A percentile compares a stretch with the other conserved stretches of the same genome.
phyloP scores from a whole-genome alignment of 2,329 filamentous ascomycete genomes.

The Calonectria pauciramosa region DNA sequence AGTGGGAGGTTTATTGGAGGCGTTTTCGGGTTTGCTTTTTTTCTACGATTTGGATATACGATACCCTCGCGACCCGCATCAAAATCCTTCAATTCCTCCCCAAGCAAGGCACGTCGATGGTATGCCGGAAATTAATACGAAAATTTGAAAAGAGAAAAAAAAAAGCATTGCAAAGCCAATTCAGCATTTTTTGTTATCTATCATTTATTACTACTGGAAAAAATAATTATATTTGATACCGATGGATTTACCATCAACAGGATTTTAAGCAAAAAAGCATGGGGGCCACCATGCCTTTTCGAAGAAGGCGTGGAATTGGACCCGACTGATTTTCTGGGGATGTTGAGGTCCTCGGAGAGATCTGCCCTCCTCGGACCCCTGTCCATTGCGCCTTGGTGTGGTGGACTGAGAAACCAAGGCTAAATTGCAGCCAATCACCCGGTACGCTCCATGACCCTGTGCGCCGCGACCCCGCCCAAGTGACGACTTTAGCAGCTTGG shows the following conservation, averaged over 20 bases:
- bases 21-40: slow-evolving; percentile 9
- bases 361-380: slow-evolving; percentile 19
- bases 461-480: slow-evolving; percentile 11
- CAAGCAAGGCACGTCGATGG: neutral
- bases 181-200: neutral
- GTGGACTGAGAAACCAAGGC: slow-evolving; percentile 11
- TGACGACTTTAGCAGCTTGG: slow-evolving; percentile 11
- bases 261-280: neutral
- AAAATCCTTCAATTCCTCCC: neutral
- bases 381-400: neutral
- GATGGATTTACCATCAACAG: too few species aligned
- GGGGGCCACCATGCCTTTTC: slow-evolving; percentile 1
- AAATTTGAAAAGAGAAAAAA: neutral
- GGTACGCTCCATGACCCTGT: neutral
- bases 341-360: slow-evolving; percentile 36
- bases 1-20: neutral
- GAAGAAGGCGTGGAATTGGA: slow-evolving; percentile 37
- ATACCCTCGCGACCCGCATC: slow-evolving; percentile 24
- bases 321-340: slow-evolving; percentile 33
- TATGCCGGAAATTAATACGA: slow-evolving; percentile 16
- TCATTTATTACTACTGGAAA: neutral
- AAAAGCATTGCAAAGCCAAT: neutral
- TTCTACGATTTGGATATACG: slow-evolving; percentile 11
- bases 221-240: neutral
- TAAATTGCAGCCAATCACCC: slow-evolving; percentile 25